Evolutionary conservation across 371 early-diverging fungal genomes (phyloP), one percentile per base, ranked within the genome.

Genomic region (Zopfochytrium polystomum): DNA sequence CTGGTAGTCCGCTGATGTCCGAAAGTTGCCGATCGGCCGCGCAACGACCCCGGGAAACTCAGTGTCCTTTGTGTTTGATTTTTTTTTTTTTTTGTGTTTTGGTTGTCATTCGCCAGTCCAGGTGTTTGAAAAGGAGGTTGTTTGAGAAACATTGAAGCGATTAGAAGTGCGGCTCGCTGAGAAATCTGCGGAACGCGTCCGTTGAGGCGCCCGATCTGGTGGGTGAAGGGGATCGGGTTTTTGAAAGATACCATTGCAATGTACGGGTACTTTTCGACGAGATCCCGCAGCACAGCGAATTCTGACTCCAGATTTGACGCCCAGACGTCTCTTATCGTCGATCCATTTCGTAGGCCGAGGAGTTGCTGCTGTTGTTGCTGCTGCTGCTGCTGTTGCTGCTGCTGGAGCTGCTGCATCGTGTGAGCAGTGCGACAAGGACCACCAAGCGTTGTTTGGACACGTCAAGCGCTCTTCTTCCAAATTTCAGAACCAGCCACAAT

Each of bases 1-100:
- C 72, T 93, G 94, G 70, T 93, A 96, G 76, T 97, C 96, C 3
- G 94, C 85, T n/a, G 92, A 87, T 4, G 94, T 92, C 55, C 80
- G 81, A 68, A 99, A 99, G 64, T 82, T 89, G 34, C 99, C 99
- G 42, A 99, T 91, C 9, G 99, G 99, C 67, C 98, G 83, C 9
- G 98, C 99, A 22, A 99, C 98, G 3, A 99, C 96, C 44, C 99
- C 99, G 45, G 99, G 99, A 68, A 99, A 99, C 76, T 99, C 99
- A 6, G 99, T 99, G 77, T 99, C 97, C 93, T 91, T 60, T 2
- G 58, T 7, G 33, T 26, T 29, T 31, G 9, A 31, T n/a, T n/a
- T n/a, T n/a, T n/a, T n/a, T n/a, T n/a, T n/a, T n/a, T n/a, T n/a
- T n/a, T n/a, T n/a, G n/a, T n/a, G n/a, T 6, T 6, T 27, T 15